Base-by-base conservation (phyloP, 1,284 basidiomycete genomes). In the Heterobasidion annosum region DNA sequence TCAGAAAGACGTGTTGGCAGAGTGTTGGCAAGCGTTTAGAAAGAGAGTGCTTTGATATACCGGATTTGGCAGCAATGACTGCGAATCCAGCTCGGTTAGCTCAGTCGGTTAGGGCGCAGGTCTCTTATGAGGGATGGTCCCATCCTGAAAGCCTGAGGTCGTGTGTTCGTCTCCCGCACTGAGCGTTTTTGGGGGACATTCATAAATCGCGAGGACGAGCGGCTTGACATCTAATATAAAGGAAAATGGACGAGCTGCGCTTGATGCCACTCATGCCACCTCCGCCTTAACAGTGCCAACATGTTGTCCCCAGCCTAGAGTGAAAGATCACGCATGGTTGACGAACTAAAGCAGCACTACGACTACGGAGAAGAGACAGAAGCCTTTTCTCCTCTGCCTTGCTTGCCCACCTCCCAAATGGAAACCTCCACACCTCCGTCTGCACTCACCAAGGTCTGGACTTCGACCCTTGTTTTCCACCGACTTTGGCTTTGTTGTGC, bases 391-490 rank as follows among this genome's bases (percentile, higher is more conserved):
- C 37, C 37, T 10, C 37, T 40, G 9, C 63, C 68, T 51, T 69
- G 72, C 64, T 74, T 69, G 58, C 71, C 71, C 57, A 73, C 66
- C 67, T 82, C 78, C 62, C 72, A 68, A 18, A 75, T 73, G 54
- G 69, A 72, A 50, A 81, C 66, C 59, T 74, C 70, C 52, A 90
- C 64, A 49, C 66, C 71, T 2, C 84, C 86, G 34, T 75, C 73
- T 48, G 74, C 67, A 25, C 76, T 74, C 1, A 88, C 72, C 45
- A 83, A 68, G 48, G 87, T 74, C 63, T 85, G 79, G n/a, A 88
- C 76, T 60, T 88, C 74, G 25, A 93, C 67, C 33, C 75, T 69
- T 33, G 82, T 79, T 43, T 67, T 71, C 72, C 73, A 75, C 57
- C 75, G 73, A 6, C 76, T 75, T 55, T 74, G 72, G n/a, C 68